Conservation (phyloP, 139 green algal genomes). For the Chlamydomonas sphaeroides region DNA sequence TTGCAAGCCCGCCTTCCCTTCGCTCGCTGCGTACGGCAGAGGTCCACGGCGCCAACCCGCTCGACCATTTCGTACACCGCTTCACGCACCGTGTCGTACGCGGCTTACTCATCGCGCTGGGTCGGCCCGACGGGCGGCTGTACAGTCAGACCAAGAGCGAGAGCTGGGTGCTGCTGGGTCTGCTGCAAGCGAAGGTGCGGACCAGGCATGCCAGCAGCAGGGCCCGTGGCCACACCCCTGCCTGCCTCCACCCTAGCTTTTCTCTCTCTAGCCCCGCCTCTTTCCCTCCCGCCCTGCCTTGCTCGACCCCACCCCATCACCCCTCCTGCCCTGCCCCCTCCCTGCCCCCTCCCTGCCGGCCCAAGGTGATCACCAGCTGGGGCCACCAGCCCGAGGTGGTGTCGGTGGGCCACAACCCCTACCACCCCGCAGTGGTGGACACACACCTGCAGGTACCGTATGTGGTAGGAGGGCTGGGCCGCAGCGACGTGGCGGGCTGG, state of each 20-base stretch:
- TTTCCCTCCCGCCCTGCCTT: neutral
- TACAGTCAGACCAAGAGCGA: constrained; percentile 32
- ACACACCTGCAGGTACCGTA: neutral
- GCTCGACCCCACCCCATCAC: no score
- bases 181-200: constrained; percentile 23
- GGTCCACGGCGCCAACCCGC: constrained; percentile 27
- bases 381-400: constrained; percentile 38
- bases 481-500: no score
- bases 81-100: constrained; percentile 33
- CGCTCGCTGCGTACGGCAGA: no score
- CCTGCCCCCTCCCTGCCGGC: neutral
- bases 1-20: no score
- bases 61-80: constrained; percentile 32
- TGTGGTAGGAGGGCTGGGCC: no score
- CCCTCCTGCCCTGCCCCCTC: neutral
- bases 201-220: no score
- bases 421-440: constrained; percentile 26
- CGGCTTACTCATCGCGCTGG: constrained; percentile 17
- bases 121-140: constrained; percentile 26
- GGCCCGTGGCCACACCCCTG: no score
- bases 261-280: neutral
- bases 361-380: constrained; percentile 30
- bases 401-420: constrained; percentile 34
- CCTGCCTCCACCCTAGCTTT: no score
- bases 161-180: constrained; percentile 35